Evolutionary conservation across 306 rosid genomes (phyloP).

Genomic region (Notholithocarpus densiflorus): DNA sequence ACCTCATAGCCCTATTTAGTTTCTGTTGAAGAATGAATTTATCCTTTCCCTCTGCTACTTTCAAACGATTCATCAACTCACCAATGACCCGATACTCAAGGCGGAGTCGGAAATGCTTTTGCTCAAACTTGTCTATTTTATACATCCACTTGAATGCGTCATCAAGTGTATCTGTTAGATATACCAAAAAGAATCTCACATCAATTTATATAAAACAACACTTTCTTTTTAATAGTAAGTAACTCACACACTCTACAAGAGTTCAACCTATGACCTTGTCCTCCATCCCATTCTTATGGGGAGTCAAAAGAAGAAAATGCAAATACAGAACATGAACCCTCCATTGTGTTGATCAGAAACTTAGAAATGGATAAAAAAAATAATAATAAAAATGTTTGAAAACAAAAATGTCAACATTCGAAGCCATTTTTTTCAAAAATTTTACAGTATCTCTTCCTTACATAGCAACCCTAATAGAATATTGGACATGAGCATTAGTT

Average conservation of each 20-base stretch:
- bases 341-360: background rate
- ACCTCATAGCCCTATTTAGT: slow-evolving; percentile 77
- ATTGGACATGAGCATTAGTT: too few species aligned
- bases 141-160: slow-evolving; percentile 81
- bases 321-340: background rate
- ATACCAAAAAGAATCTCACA: background rate
- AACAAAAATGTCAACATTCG: background rate
- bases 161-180: slow-evolving; percentile 58
- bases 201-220: background rate
- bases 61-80: slow-evolving; percentile 75
- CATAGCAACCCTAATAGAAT: background rate
- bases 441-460: background rate
- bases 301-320: background rate
- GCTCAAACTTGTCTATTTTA: slow-evolving; percentile 76
- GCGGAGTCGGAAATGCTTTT: slow-evolving; percentile 64
- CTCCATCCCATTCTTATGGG: background rate
- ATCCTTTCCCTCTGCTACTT: slow-evolving; percentile 74
- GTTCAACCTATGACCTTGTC: background rate
- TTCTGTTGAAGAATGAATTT: slow-evolving; percentile 75
- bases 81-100: slow-evolving; percentile 83
- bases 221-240: background rate
- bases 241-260: background rate
- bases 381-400: background rate
- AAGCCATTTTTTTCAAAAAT: background rate
- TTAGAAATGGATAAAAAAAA: too few species aligned